Conservation (phyloP, 768 basidiomycete species). For the Ramaria rubella region DNA sequence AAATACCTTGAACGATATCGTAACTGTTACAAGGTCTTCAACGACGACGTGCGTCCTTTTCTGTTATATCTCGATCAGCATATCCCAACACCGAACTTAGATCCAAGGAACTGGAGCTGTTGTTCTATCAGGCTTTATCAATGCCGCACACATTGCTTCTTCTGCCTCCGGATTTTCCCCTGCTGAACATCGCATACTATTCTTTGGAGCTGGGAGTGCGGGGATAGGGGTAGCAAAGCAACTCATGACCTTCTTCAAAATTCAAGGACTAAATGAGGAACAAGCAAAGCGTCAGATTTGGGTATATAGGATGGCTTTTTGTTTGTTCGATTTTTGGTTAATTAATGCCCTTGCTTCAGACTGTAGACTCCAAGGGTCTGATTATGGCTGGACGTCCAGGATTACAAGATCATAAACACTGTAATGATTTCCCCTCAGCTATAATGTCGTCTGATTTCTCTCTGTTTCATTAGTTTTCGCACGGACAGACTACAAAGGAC, state of each 20-base stretch:
- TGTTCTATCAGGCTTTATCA: constrained; percentile 37
- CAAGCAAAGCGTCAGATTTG: constrained; percentile 35
- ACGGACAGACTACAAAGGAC: constrained; percentile 30
- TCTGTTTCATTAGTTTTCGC: constrained; percentile 25
- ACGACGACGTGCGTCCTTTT: constrained; percentile 24
- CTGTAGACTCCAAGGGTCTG: constrained; percentile 38
- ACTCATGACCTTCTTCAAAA: constrained; percentile 32
- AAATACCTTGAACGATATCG: constrained; percentile 32
- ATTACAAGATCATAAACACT: constrained; percentile 35
- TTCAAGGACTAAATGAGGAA: constrained; percentile 32
- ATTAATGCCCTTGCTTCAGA: not conserved
- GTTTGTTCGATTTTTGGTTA: not conserved
- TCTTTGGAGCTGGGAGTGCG: constrained; percentile 39
- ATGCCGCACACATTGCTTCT: constrained; percentile 29
- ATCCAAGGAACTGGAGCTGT: constrained; percentile 38
- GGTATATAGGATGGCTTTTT: constrained; percentile 16
- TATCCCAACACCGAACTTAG: not conserved
- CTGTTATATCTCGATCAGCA: not conserved
- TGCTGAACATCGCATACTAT: constrained; percentile 36
- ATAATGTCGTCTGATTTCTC: not conserved
- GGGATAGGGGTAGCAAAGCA: constrained; percentile 43
- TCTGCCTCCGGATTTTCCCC: constrained; percentile 26
- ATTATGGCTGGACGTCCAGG: constrained; percentile 37
- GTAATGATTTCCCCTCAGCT: constrained; percentile 1
- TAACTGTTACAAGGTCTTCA: constrained; percentile 26